Evolutionary conservation across 306 rosid genomes (phyloP).

Genomic region (Fagus sylvatica): DNA sequence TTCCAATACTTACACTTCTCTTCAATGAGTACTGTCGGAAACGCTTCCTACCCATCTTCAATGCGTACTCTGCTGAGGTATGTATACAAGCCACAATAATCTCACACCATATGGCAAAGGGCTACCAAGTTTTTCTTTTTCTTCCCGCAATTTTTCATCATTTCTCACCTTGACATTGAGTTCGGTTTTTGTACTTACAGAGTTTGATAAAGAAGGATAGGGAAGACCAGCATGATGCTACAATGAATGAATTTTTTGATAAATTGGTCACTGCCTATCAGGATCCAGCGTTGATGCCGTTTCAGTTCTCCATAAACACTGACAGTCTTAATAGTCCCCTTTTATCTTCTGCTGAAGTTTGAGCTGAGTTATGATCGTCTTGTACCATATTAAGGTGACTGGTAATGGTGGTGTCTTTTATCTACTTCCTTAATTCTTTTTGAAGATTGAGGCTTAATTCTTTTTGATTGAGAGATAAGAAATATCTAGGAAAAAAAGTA

Average conservation of each 20-base stretch:
- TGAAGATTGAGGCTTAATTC: conserved; percentile 16
- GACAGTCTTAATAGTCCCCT: conserved; percentile 62
- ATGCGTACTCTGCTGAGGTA: conserved; percentile 84
- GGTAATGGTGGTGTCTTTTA: neutral
- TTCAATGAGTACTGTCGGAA: conserved; percentile 94
- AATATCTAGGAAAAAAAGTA: neutral
- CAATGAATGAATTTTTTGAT: conserved; percentile 57
- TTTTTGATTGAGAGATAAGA: conserved; percentile 28
- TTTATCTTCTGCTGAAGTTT: conserved; percentile 34
- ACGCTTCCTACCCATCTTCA: conserved; percentile 80
- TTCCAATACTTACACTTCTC: conserved; percentile 81
- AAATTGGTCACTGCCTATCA: conserved; percentile 58
- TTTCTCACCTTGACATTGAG: conserved; percentile 15
- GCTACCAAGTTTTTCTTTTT: neutral
- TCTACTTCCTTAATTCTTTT: neutral
- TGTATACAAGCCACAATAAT: conserved; percentile 25
- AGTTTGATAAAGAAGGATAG: conserved; percentile 83
- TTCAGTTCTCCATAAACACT: conserved; percentile 38
- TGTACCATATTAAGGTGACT: conserved; percentile 1
- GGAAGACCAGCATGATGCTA: conserved; percentile 54
- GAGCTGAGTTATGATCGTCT: conserved; percentile 26
- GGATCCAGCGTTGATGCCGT: conserved; percentile 80
- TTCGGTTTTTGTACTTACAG: conserved; percentile 41
- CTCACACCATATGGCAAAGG: neutral
- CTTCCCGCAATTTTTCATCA: neutral